phyloP scores from a whole-genome alignment of 768 basidiomycete genomes.

The Mycena chlorophos region DNA sequence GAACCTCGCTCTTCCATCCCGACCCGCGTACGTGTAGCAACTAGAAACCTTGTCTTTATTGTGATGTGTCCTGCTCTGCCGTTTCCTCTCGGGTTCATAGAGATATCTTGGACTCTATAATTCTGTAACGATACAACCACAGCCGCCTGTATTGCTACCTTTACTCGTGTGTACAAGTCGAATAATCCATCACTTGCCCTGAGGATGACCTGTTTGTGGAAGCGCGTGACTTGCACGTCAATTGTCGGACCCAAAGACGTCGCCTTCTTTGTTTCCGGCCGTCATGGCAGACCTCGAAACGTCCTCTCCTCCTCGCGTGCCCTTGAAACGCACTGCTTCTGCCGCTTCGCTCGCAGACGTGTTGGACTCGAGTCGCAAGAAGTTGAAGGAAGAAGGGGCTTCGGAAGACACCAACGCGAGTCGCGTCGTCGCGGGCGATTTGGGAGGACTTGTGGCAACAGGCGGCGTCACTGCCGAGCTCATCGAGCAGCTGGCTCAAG shows the following conservation, averaged over 20 bases:
- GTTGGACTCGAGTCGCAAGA: constrained; percentile 54
- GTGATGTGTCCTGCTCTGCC: background rate
- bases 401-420: constrained; percentile 19
- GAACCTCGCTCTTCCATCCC: constrained; percentile 36
- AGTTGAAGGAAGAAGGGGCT: constrained; percentile 49
- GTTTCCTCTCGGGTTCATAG: too few relatives aligned
- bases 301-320: constrained; percentile 17
- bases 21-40: constrained; percentile 31
- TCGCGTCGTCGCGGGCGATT: constrained; percentile 2
- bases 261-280: constrained; percentile 24
- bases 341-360: constrained; percentile 50
- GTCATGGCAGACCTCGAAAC: constrained; percentile 21
- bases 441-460: background rate
- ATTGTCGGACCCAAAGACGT: constrained; percentile 5
- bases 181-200: background rate
- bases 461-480: constrained; percentile 32
- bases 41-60: constrained; percentile 11
- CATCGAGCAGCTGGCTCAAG: constrained; percentile 65
- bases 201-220: constrained; percentile 5
- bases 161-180: background rate
- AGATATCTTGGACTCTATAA: too few relatives aligned
- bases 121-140: constrained; percentile 7
- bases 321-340: constrained; percentile 63
- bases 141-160: constrained; percentile 12
- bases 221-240: constrained; percentile 8